phyloP scores from a whole-genome alignment of 352 stramenopile genomes.

The Aphanomyces euteiches region DNA sequence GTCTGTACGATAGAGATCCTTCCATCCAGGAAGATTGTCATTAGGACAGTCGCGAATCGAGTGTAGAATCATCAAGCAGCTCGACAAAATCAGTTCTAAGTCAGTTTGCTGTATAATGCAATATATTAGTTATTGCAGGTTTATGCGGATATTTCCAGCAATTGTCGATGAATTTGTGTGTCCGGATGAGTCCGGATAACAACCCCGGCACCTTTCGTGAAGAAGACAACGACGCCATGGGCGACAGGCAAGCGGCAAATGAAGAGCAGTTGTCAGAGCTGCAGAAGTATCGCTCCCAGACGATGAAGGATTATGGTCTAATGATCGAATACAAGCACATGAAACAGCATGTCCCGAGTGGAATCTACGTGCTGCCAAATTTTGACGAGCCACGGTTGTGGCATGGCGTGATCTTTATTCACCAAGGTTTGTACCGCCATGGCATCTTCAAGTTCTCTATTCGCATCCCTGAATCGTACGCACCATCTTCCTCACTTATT shows the following conservation, averaged over 20 bases:
- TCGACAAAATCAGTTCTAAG: neutral
- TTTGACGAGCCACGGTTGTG: conserved; percentile 90
- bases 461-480: conserved; percentile 63
- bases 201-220: neutral
- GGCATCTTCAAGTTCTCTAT: conserved; percentile 97
- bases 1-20: no score
- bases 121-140: conserved; percentile 4
- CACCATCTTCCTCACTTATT: conserved; percentile 7
- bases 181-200: neutral
- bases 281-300: conserved; percentile 80
- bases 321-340: conserved; percentile 98
- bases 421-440: conserved; percentile 92
- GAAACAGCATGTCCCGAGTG: conserved; percentile 89
- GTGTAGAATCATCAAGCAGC: no score
- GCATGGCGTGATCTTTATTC: conserved; percentile 95
- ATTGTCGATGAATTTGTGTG: neutral
- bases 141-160: conserved; percentile 7
- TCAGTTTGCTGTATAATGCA: neutral
- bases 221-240: neutral
- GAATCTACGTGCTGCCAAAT: conserved; percentile 94
- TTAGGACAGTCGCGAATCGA: no score
- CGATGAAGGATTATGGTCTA: conserved; percentile 93
- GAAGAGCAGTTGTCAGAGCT: conserved; percentile 53
- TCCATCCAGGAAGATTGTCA: no score
- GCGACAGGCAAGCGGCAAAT: neutral